Percentiles rank a stretch among this genome's conserved stretches.
Conservation (phyloP, 2,329 filamentous ascomycete species). For the Laburnicola sp. region DNA sequence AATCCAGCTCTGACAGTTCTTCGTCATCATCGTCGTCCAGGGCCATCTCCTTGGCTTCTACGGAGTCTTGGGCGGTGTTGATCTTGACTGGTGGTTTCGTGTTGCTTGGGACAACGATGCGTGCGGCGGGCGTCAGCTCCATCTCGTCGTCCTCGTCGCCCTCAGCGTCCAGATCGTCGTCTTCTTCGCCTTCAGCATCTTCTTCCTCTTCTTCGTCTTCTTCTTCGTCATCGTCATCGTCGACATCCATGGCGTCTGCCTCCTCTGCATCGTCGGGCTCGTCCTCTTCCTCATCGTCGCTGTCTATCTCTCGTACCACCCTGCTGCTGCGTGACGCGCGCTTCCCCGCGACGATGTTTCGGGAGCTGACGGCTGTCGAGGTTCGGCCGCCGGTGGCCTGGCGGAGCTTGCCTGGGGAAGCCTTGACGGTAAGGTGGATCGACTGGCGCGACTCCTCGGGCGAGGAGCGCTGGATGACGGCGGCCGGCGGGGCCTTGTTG, state of each 20-base stretch:
- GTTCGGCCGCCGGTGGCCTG: slow-evolving; percentile 49
- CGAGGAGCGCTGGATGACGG: slow-evolving; percentile 45
- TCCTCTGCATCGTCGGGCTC: slow-evolving; percentile 47
- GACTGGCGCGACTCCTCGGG: slow-evolving; percentile 50
- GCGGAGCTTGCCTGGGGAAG: slow-evolving; percentile 53
- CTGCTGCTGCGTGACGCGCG: slow-evolving; percentile 45
- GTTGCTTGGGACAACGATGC: slow-evolving; percentile 27
- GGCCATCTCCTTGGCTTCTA: slow-evolving; percentile 56
- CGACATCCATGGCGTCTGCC: slow-evolving; percentile 36
- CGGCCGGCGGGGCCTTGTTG: slow-evolving; percentile 39
- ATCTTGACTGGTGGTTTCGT: slow-evolving; percentile 40
- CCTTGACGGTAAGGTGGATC: slow-evolving; percentile 55
- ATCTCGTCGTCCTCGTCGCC: slow-evolving; percentile 33
- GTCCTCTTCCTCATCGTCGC: slow-evolving; percentile 48
- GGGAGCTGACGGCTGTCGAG: slow-evolving; percentile 36
- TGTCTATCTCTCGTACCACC: slow-evolving; percentile 46
- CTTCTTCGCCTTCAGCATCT: slow-evolving; percentile 44
- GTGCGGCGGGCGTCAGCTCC: slow-evolving; percentile 32
- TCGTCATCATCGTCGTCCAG: slow-evolving; percentile 54
- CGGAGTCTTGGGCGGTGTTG: slow-evolving; percentile 43
- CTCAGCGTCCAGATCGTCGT: slow-evolving; percentile 43
- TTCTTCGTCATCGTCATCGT: slow-evolving; percentile 32
- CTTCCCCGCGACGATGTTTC: slow-evolving; percentile 44
- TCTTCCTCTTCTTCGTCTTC: slow-evolving; percentile 46
- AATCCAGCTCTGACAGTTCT: slow-evolving; percentile 46